Percentiles rank a stretch among this genome's conserved stretches.
phyloP scores from a whole-genome alignment of 208 protist genomes.

The Lotmaria passim region DNA sequence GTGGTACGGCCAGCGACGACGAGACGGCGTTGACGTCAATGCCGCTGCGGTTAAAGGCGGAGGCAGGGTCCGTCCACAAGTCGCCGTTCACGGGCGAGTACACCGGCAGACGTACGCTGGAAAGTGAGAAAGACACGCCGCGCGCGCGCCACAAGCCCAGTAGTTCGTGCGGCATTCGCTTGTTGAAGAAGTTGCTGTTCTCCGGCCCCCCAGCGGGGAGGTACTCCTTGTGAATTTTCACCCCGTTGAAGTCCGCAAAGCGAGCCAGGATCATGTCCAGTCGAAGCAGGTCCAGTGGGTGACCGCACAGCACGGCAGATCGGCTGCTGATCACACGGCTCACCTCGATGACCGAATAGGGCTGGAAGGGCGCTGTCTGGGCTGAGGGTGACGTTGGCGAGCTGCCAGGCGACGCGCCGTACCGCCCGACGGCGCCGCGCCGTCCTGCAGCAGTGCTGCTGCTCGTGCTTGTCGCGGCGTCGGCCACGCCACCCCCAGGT shows the following conservation, averaged over 20 bases:
- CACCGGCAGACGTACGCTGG: slow-evolving; percentile 50
- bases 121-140: slow-evolving; percentile 47
- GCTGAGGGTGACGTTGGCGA: neutral
- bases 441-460: slow-evolving; percentile 4
- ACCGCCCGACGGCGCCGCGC: neutral
- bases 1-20: neutral
- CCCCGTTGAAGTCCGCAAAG: slow-evolving; percentile 61
- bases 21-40: slow-evolving; percentile 3
- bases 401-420: neutral
- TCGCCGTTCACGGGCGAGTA: slow-evolving; percentile 80
- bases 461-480: slow-evolving; percentile 1
- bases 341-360: slow-evolving; percentile 65
- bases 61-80: slow-evolving; percentile 35
- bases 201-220: slow-evolving; percentile 58
- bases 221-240: slow-evolving; percentile 80
- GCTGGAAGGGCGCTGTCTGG: slow-evolving; percentile 22
- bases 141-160: slow-evolving; percentile 56
- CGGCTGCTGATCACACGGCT: slow-evolving; percentile 73
- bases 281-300: slow-evolving; percentile 74
- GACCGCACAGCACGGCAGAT: slow-evolving; percentile 71
- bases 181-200: slow-evolving; percentile 75
- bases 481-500: no score
- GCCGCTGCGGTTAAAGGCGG: neutral
- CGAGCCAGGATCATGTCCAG: slow-evolving; percentile 63
- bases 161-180: slow-evolving; percentile 54